phyloP scores from a whole-genome alignment of 495 filamentous ascomycete species.

The Terfezia boudieri region DNA sequence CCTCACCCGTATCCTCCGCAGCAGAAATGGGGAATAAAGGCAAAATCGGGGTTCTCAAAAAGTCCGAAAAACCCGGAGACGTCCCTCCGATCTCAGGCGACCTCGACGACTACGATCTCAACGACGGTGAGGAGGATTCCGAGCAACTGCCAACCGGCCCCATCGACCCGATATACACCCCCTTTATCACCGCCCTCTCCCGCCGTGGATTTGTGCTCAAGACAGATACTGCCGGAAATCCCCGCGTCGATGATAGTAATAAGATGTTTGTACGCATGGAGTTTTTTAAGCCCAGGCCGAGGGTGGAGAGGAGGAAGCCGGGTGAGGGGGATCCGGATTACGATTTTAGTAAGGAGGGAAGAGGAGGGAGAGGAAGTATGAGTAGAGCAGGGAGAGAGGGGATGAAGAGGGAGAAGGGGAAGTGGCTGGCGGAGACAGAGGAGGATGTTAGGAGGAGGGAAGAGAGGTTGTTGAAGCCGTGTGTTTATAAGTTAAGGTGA shows the following conservation, averaged over 20 bases:
- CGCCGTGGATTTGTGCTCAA: conserved; percentile 58
- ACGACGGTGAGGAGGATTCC: conserved; percentile 20
- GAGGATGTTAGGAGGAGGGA: conserved; percentile 28
- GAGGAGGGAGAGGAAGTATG: conserved; percentile 43
- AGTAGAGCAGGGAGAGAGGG: conserved; percentile 20
- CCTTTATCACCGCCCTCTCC: conserved; percentile 64
- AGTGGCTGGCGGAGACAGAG: conserved; percentile 12
- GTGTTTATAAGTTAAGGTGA: conserved; percentile 80
- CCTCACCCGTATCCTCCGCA: conserved; percentile 3
- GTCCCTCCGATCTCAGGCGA: not conserved
- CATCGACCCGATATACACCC: conserved; percentile 62
- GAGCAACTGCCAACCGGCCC: conserved; percentile 26
- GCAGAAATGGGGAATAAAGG: conserved; percentile 24
- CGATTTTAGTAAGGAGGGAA: conserved; percentile 28
- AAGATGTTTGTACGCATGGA: conserved; percentile 97
- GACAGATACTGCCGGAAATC: conserved; percentile 16
- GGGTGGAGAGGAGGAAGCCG: conserved; percentile 46
- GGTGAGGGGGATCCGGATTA: conserved; percentile 24
- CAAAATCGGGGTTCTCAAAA: conserved; percentile 21
- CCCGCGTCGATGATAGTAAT: conserved; percentile 50
- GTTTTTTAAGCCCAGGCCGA: conserved; percentile 58
- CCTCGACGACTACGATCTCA: not conserved
- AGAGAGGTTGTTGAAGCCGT: conserved; percentile 67
- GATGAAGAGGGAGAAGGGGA: conserved; percentile 26
- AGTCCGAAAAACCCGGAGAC: conserved; percentile 25